A percentile compares a stretch with the other conserved stretches of the same genome.
Conservation (phyloP, 148 eudicot species). For the Silene uniflora region DNA sequence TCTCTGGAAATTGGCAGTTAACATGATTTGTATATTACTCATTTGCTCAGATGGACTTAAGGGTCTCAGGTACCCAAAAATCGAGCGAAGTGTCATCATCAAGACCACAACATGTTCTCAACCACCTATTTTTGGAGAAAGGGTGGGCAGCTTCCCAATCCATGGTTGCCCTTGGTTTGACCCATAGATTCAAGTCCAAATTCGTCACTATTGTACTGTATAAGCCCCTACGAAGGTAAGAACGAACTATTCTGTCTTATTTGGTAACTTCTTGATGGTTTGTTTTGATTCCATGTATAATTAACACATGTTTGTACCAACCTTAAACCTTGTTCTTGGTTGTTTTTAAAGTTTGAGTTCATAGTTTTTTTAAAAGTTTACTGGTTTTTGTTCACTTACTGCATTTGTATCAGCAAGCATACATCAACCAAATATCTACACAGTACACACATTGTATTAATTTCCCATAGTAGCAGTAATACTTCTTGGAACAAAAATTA, state of each 20-base stretch:
- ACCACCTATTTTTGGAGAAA: slow-evolving; percentile 52
- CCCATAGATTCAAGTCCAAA: slow-evolving; percentile 73
- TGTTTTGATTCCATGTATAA: slow-evolving; percentile 15
- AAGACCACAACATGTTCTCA: slow-evolving; percentile 81
- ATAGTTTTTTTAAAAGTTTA: too few species aligned
- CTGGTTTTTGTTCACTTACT: too few species aligned
- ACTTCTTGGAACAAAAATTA: too few species aligned
- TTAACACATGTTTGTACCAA: slow-evolving; percentile 8
- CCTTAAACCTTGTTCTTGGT: neutral
- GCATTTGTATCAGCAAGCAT: too few species aligned
- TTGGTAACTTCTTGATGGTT: neutral
- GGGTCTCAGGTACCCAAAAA: slow-evolving; percentile 44
- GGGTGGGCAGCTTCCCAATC: neutral
- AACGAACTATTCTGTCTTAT: neutral
- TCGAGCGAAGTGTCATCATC: slow-evolving; percentile 35
- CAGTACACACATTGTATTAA: too few species aligned
- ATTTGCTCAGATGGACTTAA: slow-evolving; percentile 59
- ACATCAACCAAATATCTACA: too few species aligned
- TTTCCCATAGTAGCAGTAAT: too few species aligned
- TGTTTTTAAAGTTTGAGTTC: too few species aligned
- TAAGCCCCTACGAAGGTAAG: slow-evolving; percentile 70
- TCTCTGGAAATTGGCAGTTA: too few species aligned
- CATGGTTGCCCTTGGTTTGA: slow-evolving; percentile 66
- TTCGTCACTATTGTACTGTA: slow-evolving; percentile 86
- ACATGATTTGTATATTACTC: too few species aligned